Conservation (phyloP, 2,329 filamentous ascomycete species). For the Botrytis cinerea region DNA sequence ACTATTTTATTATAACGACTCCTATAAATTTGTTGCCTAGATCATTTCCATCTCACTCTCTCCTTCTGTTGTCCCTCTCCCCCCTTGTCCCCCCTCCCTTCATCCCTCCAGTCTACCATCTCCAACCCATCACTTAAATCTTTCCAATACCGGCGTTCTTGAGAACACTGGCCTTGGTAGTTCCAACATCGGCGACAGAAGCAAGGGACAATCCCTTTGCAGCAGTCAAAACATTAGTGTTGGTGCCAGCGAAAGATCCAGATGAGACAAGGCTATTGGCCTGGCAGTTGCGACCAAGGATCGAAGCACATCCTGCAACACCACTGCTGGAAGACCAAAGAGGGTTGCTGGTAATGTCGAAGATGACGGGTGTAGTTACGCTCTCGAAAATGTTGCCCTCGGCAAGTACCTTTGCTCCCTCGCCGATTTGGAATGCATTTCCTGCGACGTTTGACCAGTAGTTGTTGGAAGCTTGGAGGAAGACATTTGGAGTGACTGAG, state of each 20-base stretch:
- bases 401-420: not conserved
- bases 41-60: not conserved
- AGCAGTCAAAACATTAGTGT: not conserved
- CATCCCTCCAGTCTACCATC: not conserved
- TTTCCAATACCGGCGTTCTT: not conserved
- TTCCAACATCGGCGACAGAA: not conserved
- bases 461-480: constrained; percentile 14
- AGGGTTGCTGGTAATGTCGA: not conserved
- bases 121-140: not conserved
- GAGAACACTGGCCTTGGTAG: not conserved
- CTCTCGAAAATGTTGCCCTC: constrained; percentile 6
- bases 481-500: not conserved
- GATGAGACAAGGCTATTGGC: not conserved
- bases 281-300: not conserved
- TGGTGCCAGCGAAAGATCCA: not conserved
- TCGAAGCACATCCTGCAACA: not conserved
- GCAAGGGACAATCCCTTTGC: not conserved
- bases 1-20: not conserved
- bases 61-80: not conserved
- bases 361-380: not conserved
- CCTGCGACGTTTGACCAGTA: not conserved
- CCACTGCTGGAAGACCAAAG: not conserved
- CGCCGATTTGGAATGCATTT: not conserved
- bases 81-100: no score
- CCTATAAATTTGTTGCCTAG: not conserved